Evolutionary conservation across 371 early-diverging fungal species (phyloP).

Genomic region (Mycotypha africana): DNA sequence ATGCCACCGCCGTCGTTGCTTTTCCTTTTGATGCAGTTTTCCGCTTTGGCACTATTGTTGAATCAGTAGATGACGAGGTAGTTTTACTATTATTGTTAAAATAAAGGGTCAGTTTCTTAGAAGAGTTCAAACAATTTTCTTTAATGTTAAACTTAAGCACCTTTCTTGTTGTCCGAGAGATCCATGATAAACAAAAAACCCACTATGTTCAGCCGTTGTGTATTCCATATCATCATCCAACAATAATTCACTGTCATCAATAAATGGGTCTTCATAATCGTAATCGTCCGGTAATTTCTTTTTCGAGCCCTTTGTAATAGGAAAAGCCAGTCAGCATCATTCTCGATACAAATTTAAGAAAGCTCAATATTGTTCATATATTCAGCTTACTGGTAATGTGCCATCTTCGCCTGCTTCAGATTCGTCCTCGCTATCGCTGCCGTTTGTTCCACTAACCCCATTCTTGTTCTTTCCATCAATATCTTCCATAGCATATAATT

Average conservation of each 20-base stretch:
- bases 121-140: not conserved
- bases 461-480: constrained; percentile 3
- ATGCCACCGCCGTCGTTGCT: not conserved
- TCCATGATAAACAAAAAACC: constrained; percentile 47
- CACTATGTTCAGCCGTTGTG: constrained; percentile 28
- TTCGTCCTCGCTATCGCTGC: too few species aligned
- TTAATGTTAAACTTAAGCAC: constrained; percentile 27
- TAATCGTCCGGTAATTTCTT: constrained; percentile 17
- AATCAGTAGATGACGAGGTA: not conserved
- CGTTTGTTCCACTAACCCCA: too few species aligned
- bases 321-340: not conserved
- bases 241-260: constrained; percentile 51
- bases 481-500: constrained; percentile 7
- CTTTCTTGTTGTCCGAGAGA: constrained; percentile 39
- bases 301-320: not conserved
- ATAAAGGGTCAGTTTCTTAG: too few species aligned
- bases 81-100: not conserved
- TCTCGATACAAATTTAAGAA: too few species aligned
- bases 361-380: too few species aligned
- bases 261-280: constrained; percentile 47
- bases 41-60: constrained; percentile 9
- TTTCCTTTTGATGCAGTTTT: constrained; percentile 8
- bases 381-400: too few species aligned
- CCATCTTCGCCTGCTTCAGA: not conserved
- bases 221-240: constrained; percentile 33